phyloP scores from a whole-genome alignment of 306 rosid species.

The Potentilla sterilis region DNA sequence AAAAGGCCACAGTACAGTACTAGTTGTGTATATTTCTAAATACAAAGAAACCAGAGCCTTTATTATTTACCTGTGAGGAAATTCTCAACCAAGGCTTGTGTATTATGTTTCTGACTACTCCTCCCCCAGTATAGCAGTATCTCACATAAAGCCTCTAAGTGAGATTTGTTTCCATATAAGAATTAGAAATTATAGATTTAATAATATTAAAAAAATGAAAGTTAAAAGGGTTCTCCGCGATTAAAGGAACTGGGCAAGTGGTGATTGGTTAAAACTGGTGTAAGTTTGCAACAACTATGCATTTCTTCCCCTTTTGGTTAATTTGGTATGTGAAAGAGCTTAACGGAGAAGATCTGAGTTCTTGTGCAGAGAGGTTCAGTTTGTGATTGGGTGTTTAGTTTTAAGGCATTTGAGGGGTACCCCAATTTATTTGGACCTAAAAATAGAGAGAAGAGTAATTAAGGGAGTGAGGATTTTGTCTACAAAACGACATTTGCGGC shows the following conservation, averaged over 20 bases:
- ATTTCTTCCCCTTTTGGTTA: not conserved
- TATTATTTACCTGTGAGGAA: conserved; percentile 12
- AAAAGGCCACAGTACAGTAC: not conserved
- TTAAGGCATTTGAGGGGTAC: not conserved
- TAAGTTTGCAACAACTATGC: not conserved
- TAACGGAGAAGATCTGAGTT: not conserved
- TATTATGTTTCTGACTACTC: not conserved
- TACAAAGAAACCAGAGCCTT: conserved; percentile 2
- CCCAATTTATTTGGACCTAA: conserved; percentile 9
- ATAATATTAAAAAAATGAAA: not conserved
- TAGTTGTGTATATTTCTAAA: not conserved
- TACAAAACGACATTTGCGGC: conserved; percentile 15
- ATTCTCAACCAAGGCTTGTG: conserved; percentile 1
- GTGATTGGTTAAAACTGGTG: not conserved
- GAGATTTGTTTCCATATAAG: not conserved
- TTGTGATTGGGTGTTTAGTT: conserved; percentile 15
- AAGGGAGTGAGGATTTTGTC: conserved; percentile 4
- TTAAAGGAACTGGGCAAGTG: conserved; percentile 6
- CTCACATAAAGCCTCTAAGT: conserved; percentile 2
- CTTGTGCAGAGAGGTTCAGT: conserved; percentile 2
- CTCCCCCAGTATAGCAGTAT: conserved; percentile 6
- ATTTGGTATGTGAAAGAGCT: not conserved
- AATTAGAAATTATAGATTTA: not conserved
- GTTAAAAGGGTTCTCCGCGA: conserved; percentile 1
- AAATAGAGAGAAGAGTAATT: conserved; percentile 3